Base-by-base conservation (phyloP, 345 rosid species). In the Eucalyptus regnans region DNA sequence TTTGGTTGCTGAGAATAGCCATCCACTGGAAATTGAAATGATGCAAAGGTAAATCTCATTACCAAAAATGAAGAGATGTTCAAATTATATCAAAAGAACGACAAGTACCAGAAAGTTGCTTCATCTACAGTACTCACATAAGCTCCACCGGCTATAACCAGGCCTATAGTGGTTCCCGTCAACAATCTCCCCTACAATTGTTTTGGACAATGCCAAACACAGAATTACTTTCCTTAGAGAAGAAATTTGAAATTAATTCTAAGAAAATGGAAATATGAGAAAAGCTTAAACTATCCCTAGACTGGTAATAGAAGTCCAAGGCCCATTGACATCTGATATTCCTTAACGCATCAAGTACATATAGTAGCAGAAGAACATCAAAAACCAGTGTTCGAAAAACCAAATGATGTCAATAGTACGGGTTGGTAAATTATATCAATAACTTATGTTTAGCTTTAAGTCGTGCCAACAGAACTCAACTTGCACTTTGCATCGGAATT, bases 91-190 rank as follows among this genome's bases (percentile, higher is more conserved):
- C 83, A 60, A 87, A 37, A 89, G 51, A 88, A 81, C 87, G 54
- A 87, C 88, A 88, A 86, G 90, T 96, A 98, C 99, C 99, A 97
- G 96, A 98, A 95, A 88, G 99, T 97, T 84, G 98, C 99, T 93
- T 97, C 99, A 93, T 98, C 99, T 89, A 95, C 97, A 50, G 98
- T 97, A 91, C 99, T 96, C 86, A 94, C 98, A 91, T 97, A 97
- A 89, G 99, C 99, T 90, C 99, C 99, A 83, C 99, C 96, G 58
- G 94, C 97, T 89, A 98, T 98, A 23, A 95, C 94, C 29, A 98
- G 86, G 33, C 99, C 98, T 87, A 98, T 91, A 86, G 98, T 94
- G 76, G 96, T 95, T 90, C 99, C 99, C 0, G 99, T 95, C 81
- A 98, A 90, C 88, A 96, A 90, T 89, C 98, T 95, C 87, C 99